Base-by-base conservation (phyloP, 768 basidiomycete species). In the Gyrodon lividus region DNA sequence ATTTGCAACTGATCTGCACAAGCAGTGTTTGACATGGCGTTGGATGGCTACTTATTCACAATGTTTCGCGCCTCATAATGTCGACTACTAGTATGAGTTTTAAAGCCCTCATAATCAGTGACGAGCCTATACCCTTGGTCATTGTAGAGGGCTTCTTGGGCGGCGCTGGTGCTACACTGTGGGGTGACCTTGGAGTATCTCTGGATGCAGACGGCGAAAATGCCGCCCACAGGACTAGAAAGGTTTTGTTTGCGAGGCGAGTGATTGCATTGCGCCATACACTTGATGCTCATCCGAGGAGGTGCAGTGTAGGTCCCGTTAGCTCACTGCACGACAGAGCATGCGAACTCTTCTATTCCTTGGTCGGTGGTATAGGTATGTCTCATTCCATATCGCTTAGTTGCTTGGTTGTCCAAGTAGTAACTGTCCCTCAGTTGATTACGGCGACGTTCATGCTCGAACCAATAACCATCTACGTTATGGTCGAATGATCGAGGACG, bases 291-390 rank as follows among this genome's bases (percentile, higher is more conserved):
- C 10, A 26, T 19, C 5, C 22, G n/a, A n/a, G 9, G 5, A 40
- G 78, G 77, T 44, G 5, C 41, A 80, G 78, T 43, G 72, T 77
- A 5, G 79, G 79, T 1, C 76, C 78, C 23, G 76, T 77, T 31
- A 78, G 78, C 60, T 79, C 77, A 1, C 54, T 81, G 41, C 78
- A 80, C 49, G 79, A 81, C 56, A 59, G 79, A 37, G 79, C 78
- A 13, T 80, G 79, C 59, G 78, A 80, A 55, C 60, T 78, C 9
- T 80, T 72, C 62, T 78, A 77, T 55, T 63, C 70, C 6, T 54
- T 81, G 10, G 52, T 65, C 20, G 80, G 80, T 6, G 78, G 78
- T 3, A 74, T 64, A 49, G 77, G 74, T 74, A 43, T 39, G 66
- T 17, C 2, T 30, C 13, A 28, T 4, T 45, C 22, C 24, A 17